Base-by-base conservation (phyloP, 1,284 basidiomycete genomes). In the Tremellales sp. region DNA sequence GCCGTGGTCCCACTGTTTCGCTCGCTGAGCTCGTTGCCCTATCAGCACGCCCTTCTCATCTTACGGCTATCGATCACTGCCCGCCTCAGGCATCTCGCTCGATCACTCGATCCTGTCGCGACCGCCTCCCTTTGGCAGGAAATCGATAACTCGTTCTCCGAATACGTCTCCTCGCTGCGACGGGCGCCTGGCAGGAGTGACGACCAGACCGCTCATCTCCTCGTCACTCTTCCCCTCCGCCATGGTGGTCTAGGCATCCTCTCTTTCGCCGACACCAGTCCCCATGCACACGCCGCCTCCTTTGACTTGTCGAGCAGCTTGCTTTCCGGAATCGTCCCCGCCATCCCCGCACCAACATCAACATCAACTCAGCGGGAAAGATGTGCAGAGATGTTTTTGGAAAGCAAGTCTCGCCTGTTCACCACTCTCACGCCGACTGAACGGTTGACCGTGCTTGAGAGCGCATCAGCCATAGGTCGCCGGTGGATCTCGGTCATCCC, bases 21-120 rank as follows among this genome's bases (percentile, higher is more conserved):
- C 7, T 35, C 37, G 1, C 39, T 61, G 5, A 22, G 19, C 26
- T 24, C 47, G 11, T 42, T 61, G 15, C 54, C 57, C 2, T 21
- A 47, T 13, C 59, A 61, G 39, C 50, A 58, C 15, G 54, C 59
- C 15, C 49, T 59, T 3, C 46, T 61, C 2, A 4, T 61, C 7
- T 49, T 61, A 6, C 41, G 57, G 5, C 15, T 27, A 8, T 61
- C 44, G 33, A 23, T 56, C 10, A 49, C 53, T 27, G 51, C 49
- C 13, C 40, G 53, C 17, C 46, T 58, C 84, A 51, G 54, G 11
- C 59, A 61, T 23, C 57, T 61, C 26, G 52, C 47, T 23, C 46
- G 57, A 0, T 40, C 49, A 13, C 53, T 58, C 4, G 29, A 43
- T 7, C 25, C 56, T 0, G 27, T 49, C 13, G 56, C 54, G 31